Base-by-base conservation (phyloP, 306 rosid genomes). In the Rosa lucieae region DNA sequence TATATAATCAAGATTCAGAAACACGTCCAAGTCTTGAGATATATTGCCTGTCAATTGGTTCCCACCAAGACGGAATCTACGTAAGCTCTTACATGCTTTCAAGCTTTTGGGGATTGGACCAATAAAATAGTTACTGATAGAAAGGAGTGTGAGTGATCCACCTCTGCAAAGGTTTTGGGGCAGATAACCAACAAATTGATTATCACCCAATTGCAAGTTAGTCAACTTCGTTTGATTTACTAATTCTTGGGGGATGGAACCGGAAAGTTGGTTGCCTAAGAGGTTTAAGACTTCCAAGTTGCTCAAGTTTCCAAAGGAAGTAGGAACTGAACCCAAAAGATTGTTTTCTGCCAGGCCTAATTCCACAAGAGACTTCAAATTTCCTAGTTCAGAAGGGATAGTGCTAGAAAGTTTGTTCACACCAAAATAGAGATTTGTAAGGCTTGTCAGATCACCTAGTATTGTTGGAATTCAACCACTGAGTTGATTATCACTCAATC, bases 91-190 rank as follows among this genome's bases (percentile, higher is more conserved):
- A 66, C 89, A 85, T 51, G 68, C 77, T 40, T 78, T 82, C 13
- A 85, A 74, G 68, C 82, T 74, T 72, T 76, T 73, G 4, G 89
- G 86, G 67, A 85, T 66, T 67, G 75, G 69, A 55, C 86, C 89
- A 40, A 1, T 15, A 29, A 85, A 82, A 72, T 37, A 10, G 77
- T 87, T 87, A 58, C 55, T 75, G 18, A 73, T 80, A 32, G 79
- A 55, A 26, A 87, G 55, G 21, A 49, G 52, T 37, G 44, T 26
- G 6, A 84, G 75, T 21, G 29, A 8, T 49, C 74, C 72, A 10
- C 63, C 67, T 40, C 70, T 0, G 32, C 65, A 58, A 0, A 58
- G 10, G 14, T 21, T 58, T 58, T 58, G 35, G 12, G 65, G 65
- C 56, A 76, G 68, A 61, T 39, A 55, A 20, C 90, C 86, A 37